These are phyloP conservation scores for Peronospora tabacina DNA, from an alignment of 352 stramenopile genomes.

Conservation along the genomic window DNA sequence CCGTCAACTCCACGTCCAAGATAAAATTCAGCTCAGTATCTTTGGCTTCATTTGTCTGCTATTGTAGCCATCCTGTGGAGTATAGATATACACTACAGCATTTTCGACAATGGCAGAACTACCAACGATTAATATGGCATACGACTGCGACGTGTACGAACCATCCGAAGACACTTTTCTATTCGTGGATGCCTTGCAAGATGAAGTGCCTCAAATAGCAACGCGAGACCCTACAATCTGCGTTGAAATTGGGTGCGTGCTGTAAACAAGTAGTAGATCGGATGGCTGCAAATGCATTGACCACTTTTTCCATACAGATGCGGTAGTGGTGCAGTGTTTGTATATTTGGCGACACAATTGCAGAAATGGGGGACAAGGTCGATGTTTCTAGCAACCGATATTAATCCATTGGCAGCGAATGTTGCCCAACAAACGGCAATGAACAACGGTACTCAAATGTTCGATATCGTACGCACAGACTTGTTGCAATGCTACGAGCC, in stretches of 20 bases:
- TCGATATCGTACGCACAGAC: constrained; percentile 84
- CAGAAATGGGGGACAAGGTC: constrained; percentile 44
- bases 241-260: constrained; percentile 80
- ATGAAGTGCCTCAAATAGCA: constrained; percentile 64
- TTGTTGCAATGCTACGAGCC: constrained; percentile 59
- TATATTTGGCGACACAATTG: constrained; percentile 74
- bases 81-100: constrained; percentile 18
- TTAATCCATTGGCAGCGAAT: constrained; percentile 86
- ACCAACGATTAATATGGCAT: constrained; percentile 68
- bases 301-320: constrained; percentile 20
- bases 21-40: constrained; percentile 70
- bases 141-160: constrained; percentile 92
- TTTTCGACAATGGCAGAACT: constrained; percentile 34
- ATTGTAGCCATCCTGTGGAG: constrained; percentile 30
- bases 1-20: constrained; percentile 56
- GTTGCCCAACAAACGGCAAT: constrained; percentile 78
- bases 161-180: constrained; percentile 96
- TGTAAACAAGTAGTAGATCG: neutral
- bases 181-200: constrained; percentile 91
- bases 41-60: constrained; percentile 50
- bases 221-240: constrained; percentile 62
- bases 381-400: constrained; percentile 86
- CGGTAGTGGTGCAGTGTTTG: constrained; percentile 57
- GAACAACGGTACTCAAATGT: constrained; percentile 66
- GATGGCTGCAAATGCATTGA: constrained; percentile 1